phyloP scores from a whole-genome alignment of 2,329 filamentous ascomycete species.

The Drechslerella dactyloides region DNA sequence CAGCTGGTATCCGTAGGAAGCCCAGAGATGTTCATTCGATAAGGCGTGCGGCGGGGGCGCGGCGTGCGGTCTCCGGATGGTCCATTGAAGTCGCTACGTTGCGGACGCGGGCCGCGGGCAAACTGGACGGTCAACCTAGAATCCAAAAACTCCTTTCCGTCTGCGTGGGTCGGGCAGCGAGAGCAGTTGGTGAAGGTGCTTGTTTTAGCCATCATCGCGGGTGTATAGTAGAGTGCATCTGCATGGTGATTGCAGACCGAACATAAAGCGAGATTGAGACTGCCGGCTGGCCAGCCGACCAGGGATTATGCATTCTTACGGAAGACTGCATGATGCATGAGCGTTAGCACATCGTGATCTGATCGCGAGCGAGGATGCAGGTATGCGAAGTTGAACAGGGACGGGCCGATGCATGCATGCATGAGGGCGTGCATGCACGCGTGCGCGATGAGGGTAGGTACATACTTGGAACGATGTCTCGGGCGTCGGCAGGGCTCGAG shows the following conservation, averaged over 20 bases:
- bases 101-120: slow-evolving; percentile 79
- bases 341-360: slow-evolving; percentile 39
- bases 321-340: slow-evolving; percentile 63
- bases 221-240: slow-evolving; percentile 6
- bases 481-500: slow-evolving; percentile 96
- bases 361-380: slow-evolving; percentile 35
- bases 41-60: slow-evolving; percentile 89
- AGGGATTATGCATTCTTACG: slow-evolving; percentile 63
- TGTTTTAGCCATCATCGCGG: slow-evolving; percentile 47
- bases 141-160: slow-evolving; percentile 98
- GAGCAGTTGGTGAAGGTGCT: slow-evolving; percentile 18
- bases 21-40: slow-evolving; percentile 96
- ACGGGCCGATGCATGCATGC: slow-evolving; percentile 40
- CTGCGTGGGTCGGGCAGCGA: slow-evolving; percentile 57
- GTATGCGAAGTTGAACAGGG: slow-evolving; percentile 50
- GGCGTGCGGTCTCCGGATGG: slow-evolving; percentile 69
- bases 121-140: slow-evolving; percentile 98
- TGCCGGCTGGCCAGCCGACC: slow-evolving; percentile 49
- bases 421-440: slow-evolving; percentile 51
- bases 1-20: slow-evolving; percentile 98
- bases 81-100: slow-evolving; percentile 67
- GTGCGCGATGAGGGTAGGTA: slow-evolving; percentile 50
- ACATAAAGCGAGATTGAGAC: not conserved
- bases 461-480: slow-evolving; percentile 97
- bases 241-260: not conserved